Evolutionary conservation across 2,329 filamentous ascomycete species (phyloP).

Genomic region (Penicillium sp.): DNA sequence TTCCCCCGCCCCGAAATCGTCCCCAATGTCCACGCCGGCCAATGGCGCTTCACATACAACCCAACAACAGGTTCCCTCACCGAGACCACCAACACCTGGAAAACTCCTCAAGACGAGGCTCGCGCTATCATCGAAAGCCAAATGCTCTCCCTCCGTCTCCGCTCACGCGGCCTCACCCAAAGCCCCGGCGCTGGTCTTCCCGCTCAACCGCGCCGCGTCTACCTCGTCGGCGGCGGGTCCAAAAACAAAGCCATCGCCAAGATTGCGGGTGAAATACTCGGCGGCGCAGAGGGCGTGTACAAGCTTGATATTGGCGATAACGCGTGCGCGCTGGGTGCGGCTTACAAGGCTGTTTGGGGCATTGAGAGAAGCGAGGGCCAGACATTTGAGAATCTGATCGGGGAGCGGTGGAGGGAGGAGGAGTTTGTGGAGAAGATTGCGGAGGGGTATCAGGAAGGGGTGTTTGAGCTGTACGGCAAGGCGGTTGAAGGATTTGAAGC

Average conservation of each 20-base stretch:
- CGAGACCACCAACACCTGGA: constrained; percentile 58
- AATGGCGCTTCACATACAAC: constrained; percentile 76
- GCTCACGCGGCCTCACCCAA: constrained; percentile 75
- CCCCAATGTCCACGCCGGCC: constrained; percentile 82
- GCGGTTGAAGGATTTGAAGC: constrained; percentile 75
- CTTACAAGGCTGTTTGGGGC: constrained; percentile 96
- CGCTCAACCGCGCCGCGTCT: constrained; percentile 83
- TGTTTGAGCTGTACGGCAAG: constrained; percentile 77
- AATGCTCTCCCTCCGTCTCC: constrained; percentile 84
- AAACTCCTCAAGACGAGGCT: constrained; percentile 70
- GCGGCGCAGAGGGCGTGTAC: constrained; percentile 86
- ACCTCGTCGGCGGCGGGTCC: constrained; percentile 91
- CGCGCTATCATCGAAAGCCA: constrained; percentile 93
- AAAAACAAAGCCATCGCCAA: constrained; percentile 86
- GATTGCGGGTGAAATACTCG: constrained; percentile 84
- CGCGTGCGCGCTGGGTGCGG: constrained; percentile 89
- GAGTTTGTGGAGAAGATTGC: constrained; percentile 81
- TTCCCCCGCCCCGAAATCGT: constrained; percentile 96
- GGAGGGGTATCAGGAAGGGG: constrained; percentile 73
- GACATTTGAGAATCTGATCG: constrained; percentile 87
- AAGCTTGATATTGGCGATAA: constrained; percentile 93
- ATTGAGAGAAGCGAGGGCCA: constrained; percentile 69
- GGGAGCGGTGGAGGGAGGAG: constrained; percentile 80
- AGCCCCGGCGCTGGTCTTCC: constrained; percentile 63
- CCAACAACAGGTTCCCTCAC: constrained; percentile 54